Conservation (phyloP, 176 grass and related monocot species). For the Coix lacrymajobi region DNA sequence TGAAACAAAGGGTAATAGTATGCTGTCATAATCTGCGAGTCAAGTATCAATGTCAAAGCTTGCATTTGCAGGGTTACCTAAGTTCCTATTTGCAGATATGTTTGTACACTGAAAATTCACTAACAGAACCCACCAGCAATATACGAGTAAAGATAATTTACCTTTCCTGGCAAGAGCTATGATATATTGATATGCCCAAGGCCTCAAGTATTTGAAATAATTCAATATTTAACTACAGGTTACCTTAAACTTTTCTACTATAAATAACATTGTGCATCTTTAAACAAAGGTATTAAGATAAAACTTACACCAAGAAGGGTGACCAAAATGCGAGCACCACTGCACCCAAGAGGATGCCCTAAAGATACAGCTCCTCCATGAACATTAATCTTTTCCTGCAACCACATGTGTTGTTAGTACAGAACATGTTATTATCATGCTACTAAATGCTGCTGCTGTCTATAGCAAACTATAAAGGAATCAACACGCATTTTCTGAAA, state of each 20-base stretch:
- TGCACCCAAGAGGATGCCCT: conserved; percentile 93
- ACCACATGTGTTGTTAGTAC: not conserved
- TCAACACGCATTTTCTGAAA: not conserved
- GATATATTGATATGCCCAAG: not conserved
- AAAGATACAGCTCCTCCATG: conserved; percentile 91
- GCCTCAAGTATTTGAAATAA: not conserved
- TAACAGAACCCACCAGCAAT: not conserved
- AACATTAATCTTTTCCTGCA: conserved; percentile 86
- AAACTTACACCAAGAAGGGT: conserved; percentile 78
- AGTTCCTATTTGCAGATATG: not conserved
- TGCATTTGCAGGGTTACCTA: not conserved
- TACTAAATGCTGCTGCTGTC: not conserved
- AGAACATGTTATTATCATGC: not conserved
- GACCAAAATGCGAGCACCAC: conserved; percentile 84
- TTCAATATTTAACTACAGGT: not conserved
- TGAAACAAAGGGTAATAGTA: not conserved
- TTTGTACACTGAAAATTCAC: not conserved
- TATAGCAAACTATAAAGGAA: not conserved
- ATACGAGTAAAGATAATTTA: not conserved
- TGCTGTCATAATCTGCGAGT: not conserved
- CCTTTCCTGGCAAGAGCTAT: not conserved
- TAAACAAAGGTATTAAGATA: conserved; percentile 9
- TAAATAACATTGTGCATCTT: not conserved
- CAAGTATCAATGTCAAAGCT: not conserved
- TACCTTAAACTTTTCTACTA: not conserved